These are phyloP conservation scores for Fusarium sp. DNA, from an alignment of 2,329 filamentous ascomycete genomes.

Conservation along the genomic window DNA sequence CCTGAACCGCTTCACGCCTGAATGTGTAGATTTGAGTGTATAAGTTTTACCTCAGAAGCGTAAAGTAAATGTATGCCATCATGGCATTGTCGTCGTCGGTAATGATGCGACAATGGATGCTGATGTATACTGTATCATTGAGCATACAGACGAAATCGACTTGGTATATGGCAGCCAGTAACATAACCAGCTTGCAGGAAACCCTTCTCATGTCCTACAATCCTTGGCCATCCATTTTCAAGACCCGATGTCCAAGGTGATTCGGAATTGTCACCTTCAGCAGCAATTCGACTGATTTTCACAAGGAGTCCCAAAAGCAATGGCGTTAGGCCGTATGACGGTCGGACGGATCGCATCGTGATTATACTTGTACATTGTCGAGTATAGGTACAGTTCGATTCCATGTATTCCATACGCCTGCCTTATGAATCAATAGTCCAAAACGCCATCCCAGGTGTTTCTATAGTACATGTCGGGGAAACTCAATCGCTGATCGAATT, in stretches of 20 bases:
- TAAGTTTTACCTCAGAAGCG: background rate
- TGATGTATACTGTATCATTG: background rate
- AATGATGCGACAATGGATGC: background rate
- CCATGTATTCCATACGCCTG: slow-evolving; percentile 12
- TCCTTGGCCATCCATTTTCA: background rate
- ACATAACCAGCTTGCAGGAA: background rate
- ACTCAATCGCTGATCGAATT: background rate
- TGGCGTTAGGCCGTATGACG: no score
- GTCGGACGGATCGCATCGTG: background rate
- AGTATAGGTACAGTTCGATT: slow-evolving; percentile 2
- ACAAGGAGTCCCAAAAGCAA: background rate
- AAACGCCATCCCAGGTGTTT: slow-evolving; percentile 28
- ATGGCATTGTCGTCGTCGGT: background rate
- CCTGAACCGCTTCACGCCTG: background rate
- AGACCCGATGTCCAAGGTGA: background rate
- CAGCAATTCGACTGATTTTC: background rate
- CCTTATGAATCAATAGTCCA: slow-evolving; percentile 1
- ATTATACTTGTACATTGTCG: slow-evolving; percentile 18
- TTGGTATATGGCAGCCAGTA: background rate
- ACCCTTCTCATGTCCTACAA: background rate
- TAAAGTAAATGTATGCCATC: background rate
- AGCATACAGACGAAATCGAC: background rate
- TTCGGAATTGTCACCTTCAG: no score
- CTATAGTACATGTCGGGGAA: slow-evolving; percentile 25
- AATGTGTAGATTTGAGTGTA: background rate